Base-by-base conservation (phyloP, 1,139 yeast genomes). In the Yamadazyma conglobata region DNA sequence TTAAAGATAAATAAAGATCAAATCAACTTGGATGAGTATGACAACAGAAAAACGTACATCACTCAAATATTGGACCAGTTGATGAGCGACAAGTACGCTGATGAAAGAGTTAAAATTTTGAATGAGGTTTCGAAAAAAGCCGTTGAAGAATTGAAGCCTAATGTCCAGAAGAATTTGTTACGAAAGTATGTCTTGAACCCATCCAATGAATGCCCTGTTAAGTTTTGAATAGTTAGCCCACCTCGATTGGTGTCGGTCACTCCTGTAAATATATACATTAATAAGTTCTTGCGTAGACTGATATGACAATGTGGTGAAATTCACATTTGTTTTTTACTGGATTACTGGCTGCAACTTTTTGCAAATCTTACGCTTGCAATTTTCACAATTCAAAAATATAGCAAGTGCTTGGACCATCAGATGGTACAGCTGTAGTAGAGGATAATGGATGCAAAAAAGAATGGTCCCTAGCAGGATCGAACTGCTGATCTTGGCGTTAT, bases 401-500 rank as follows among this genome's bases (percentile, higher is more conserved):
- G n/a, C n/a, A n/a, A n/a, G n/a, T n/a, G n/a, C n/a, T n/a, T n/a
- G n/a, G n/a, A n/a, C n/a, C n/a, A n/a, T n/a, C n/a, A n/a, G n/a
- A n/a, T n/a, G n/a, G n/a, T n/a, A n/a, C n/a, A n/a, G n/a, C n/a
- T n/a, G n/a, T n/a, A n/a, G n/a, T n/a, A n/a, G n/a, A n/a, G n/a
- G n/a, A n/a, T n/a, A n/a, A n/a, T n/a, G n/a, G n/a, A n/a, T n/a
- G n/a, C n/a, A 23, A 22, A 25, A 21, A 45, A 35, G 35, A 54
- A 52, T 78, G 84, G 79, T 78, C 83, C 82, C 83, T 77, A 75
- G 82, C 85, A 73, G 85, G 85, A 77, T 78, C 85, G 83, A 77
- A 77, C 84, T 72, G 84, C 82, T 73, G 84, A 77, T 76, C 84
- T 75, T 65, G 79, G 82, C 79, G 81, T 75, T 64, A 79, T 79